Percentiles rank a stretch among this genome's conserved stretches.
Conservation (phyloP, 2,329 filamentous ascomycete genomes). For the Diaporthe amygdali region DNA sequence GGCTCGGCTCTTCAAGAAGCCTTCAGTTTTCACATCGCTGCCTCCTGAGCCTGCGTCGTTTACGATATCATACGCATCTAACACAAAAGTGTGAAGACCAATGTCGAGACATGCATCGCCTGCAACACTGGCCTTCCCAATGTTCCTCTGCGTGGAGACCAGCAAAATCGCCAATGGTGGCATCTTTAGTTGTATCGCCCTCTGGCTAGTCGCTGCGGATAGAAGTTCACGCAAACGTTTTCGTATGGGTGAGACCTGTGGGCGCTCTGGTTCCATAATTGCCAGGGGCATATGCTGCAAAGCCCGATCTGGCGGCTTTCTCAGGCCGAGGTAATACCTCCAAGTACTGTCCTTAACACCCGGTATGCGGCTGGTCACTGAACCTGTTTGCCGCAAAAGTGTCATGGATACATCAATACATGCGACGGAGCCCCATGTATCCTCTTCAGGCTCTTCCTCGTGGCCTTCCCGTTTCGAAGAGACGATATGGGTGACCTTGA, state of each 20-base stretch:
- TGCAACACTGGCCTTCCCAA: conserved; percentile 86
- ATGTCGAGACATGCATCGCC: conserved; percentile 82
- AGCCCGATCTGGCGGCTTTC: conserved; percentile 62
- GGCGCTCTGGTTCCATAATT: conserved; percentile 50
- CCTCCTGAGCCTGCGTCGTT: conserved; percentile 89
- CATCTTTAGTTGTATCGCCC: conserved; percentile 85
- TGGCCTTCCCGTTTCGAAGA: conserved; percentile 57
- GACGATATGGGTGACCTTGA: conserved; percentile 80
- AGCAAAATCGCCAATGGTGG: conserved; percentile 88
- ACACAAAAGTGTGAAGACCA: conserved; percentile 84
- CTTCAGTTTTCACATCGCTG: conserved; percentile 92
- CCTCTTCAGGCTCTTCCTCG: conserved; percentile 66
- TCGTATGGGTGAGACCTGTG: conserved; percentile 64
- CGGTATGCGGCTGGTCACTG: conserved; percentile 80
- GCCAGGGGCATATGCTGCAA: conserved; percentile 45
- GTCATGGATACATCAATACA: conserved; percentile 87
- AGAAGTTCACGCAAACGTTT: conserved; percentile 83
- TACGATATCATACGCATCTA: conserved; percentile 92
- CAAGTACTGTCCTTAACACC: conserved; percentile 78
- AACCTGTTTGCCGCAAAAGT: conserved; percentile 90
- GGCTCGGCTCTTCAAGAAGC: conserved; percentile 83
- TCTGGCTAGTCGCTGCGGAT: conserved; percentile 84
- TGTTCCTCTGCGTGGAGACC: conserved; percentile 89
- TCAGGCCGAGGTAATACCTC: conserved; percentile 88
- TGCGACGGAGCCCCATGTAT: conserved; percentile 84